Evolutionary conservation across 2,329 filamentous ascomycete genomes (phyloP).

Genomic region (Blumeria hordei): DNA sequence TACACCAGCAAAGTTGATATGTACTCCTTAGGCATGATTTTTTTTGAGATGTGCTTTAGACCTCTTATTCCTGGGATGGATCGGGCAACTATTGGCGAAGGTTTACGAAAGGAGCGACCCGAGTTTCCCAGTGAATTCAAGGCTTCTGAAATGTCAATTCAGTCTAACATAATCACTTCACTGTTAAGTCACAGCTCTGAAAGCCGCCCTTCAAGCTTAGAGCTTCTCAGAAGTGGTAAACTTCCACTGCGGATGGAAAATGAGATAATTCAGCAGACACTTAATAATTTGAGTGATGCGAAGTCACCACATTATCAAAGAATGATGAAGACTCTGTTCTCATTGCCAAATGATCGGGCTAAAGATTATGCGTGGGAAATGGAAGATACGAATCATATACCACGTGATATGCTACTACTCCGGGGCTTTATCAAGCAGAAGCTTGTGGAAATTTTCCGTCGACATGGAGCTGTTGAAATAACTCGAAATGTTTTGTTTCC

Average conservation of each 20-base stretch:
- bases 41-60: slow-evolving; percentile 86
- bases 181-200: slow-evolving; percentile 64
- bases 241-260: slow-evolving; percentile 82
- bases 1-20: slow-evolving; percentile 96
- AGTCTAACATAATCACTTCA: slow-evolving; percentile 55
- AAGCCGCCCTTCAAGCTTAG: slow-evolving; percentile 57
- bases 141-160: slow-evolving; percentile 38
- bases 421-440: slow-evolving; percentile 51
- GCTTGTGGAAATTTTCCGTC: slow-evolving; percentile 55
- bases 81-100: slow-evolving; percentile 36
- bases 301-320: slow-evolving; percentile 75
- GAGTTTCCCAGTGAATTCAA: slow-evolving; percentile 50
- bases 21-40: slow-evolving; percentile 92
- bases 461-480: slow-evolving; percentile 71
- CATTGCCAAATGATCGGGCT: slow-evolving; percentile 43
- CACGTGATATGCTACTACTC: slow-evolving; percentile 35
- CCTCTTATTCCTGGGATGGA: slow-evolving; percentile 35
- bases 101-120: slow-evolving; percentile 42
- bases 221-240: slow-evolving; percentile 65
- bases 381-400: slow-evolving; percentile 28
- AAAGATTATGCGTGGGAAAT: slow-evolving; percentile 66
- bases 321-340: slow-evolving; percentile 68
- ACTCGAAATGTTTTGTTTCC: slow-evolving; percentile 58
- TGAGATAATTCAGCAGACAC: slow-evolving; percentile 63
- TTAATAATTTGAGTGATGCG: slow-evolving; percentile 59